Conservation (phyloP, 2,329 filamentous ascomycete genomes). For the Xylariaceae sp. region DNA sequence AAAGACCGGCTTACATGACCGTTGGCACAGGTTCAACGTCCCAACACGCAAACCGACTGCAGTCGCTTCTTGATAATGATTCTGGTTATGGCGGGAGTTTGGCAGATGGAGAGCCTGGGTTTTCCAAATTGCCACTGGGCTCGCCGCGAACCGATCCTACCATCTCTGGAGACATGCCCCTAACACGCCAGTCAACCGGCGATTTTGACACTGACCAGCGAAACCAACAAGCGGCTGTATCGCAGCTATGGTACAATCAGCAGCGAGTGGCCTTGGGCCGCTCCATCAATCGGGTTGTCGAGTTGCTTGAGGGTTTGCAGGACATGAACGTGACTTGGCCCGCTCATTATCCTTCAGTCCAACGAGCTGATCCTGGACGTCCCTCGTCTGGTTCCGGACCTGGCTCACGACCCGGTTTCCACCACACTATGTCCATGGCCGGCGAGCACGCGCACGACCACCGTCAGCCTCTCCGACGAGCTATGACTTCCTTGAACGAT, state of each 20-base stretch:
- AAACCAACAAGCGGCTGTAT: conserved; percentile 74
- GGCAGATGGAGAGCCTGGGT: conserved; percentile 54
- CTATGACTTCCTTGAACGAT: conserved; percentile 67
- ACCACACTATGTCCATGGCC: conserved; percentile 59
- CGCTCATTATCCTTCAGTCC: conserved; percentile 86
- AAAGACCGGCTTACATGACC: conserved; percentile 72
- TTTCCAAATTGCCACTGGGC: conserved; percentile 26
- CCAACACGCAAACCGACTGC: conserved; percentile 74
- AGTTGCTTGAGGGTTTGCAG: conserved; percentile 77
- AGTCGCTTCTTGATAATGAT: conserved; percentile 78
- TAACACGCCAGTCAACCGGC: conserved; percentile 35
- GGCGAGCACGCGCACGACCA: conserved; percentile 41
- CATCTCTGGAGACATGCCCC: conserved; percentile 41
- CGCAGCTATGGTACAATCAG: conserved; percentile 92
- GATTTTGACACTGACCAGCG: conserved; percentile 59
- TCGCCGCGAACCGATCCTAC: conserved; percentile 39
- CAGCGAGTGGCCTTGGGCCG: conserved; percentile 84
- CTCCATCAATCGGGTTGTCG: conserved; percentile 81
- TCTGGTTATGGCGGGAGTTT: conserved; percentile 89
- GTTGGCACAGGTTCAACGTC: conserved; percentile 80
- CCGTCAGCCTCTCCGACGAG: conserved; percentile 57
- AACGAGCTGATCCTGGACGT: conserved; percentile 49
- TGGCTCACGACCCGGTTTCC: conserved; percentile 57
- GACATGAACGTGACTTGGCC: conserved; percentile 91
- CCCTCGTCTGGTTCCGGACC: conserved; percentile 24